Percentiles rank a stretch among this genome's conserved stretches.
These are phyloP conservation scores for Microcyclospora tardicrescens DNA, from an alignment of 2,329 filamentous ascomycete genomes.

Conservation along the genomic window DNA sequence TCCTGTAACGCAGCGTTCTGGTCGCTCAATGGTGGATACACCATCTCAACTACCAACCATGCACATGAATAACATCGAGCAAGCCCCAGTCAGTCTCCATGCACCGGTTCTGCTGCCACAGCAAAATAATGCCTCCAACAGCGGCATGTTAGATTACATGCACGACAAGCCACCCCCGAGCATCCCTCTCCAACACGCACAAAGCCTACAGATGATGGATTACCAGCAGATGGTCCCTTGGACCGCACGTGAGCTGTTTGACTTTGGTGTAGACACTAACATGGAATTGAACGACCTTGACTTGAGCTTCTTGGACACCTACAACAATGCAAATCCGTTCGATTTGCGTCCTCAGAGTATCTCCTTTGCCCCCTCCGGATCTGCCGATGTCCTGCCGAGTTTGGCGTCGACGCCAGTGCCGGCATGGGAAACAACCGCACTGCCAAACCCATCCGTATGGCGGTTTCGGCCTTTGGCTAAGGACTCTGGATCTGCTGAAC, in stretches of 20 bases:
- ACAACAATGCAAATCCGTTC: constrained; percentile 33
- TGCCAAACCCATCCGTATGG: constrained; percentile 33
- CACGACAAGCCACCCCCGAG: constrained; percentile 21
- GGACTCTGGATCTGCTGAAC: constrained; percentile 23
- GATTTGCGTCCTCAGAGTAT: constrained; percentile 23
- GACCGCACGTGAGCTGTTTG: constrained; percentile 33
- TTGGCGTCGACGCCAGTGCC: constrained; percentile 21
- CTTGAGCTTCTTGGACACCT: constrained; percentile 32
- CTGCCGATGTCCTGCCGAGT: constrained; percentile 20
- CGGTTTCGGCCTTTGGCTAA: constrained; percentile 29
- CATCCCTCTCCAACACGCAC: constrained; percentile 6
- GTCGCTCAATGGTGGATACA: background rate
- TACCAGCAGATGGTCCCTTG: constrained; percentile 23
- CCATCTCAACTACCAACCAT: constrained; percentile 7
- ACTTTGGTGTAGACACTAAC: constrained; percentile 33
- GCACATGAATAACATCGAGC: constrained; percentile 15
- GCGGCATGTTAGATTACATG: constrained; percentile 22
- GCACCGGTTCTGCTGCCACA: constrained; percentile 16
- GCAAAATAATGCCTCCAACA: constrained; percentile 9
- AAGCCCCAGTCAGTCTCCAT: background rate
- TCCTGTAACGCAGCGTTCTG: constrained; percentile 2
- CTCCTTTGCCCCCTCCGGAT: constrained; percentile 19
- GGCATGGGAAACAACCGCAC: constrained; percentile 21
- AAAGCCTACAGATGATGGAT: constrained; percentile 17
- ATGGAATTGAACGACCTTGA: constrained; percentile 34